Conservation (phyloP, 176 grass and related monocot genomes). For the Aegilops bicornis region DNA sequence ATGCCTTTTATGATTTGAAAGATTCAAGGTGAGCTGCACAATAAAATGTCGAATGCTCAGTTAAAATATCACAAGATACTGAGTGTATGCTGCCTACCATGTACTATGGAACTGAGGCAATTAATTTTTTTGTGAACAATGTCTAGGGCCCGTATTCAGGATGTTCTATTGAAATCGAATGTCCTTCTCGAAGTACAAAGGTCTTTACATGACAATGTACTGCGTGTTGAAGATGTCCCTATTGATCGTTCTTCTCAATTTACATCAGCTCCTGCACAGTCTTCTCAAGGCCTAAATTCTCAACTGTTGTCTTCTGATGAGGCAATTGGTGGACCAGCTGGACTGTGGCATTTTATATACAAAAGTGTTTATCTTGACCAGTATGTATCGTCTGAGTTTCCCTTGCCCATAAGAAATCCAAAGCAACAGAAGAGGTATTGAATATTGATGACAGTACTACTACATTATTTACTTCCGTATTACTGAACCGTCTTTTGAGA, state of each 20-base stretch:
- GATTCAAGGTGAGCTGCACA: slow-evolving; percentile 72
- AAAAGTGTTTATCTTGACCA: slow-evolving; percentile 91
- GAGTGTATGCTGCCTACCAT: neutral
- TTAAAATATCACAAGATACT: slow-evolving; percentile 12
- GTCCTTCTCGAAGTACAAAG: slow-evolving; percentile 77
- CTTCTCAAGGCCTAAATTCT: slow-evolving; percentile 29
- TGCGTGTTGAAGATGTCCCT: slow-evolving; percentile 77
- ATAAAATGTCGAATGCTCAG: slow-evolving; percentile 6
- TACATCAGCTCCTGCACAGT: slow-evolving; percentile 6
- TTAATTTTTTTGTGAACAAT: slow-evolving; percentile 29
- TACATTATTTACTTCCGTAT: neutral
- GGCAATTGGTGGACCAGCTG: slow-evolving; percentile 65
- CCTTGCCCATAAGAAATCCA: slow-evolving; percentile 55
- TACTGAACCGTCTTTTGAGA: slow-evolving; percentile 6
- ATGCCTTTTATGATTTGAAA: slow-evolving; percentile 95
- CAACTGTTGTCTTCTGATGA: slow-evolving; percentile 45
- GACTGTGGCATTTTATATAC: slow-evolving; percentile 98
- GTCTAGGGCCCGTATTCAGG: slow-evolving; percentile 66
- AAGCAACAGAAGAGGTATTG: slow-evolving; percentile 89
- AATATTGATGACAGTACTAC: neutral
- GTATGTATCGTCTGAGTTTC: slow-evolving; percentile 86
- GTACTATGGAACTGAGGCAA: slow-evolving; percentile 19
- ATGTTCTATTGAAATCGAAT: slow-evolving; percentile 85
- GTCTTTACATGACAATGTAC: slow-evolving; percentile 60
- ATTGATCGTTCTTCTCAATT: slow-evolving; percentile 37